These are phyloP conservation scores for Biscogniauxia marginata DNA, from an alignment of 2,329 filamentous ascomycete genomes.

Conservation along the genomic window DNA sequence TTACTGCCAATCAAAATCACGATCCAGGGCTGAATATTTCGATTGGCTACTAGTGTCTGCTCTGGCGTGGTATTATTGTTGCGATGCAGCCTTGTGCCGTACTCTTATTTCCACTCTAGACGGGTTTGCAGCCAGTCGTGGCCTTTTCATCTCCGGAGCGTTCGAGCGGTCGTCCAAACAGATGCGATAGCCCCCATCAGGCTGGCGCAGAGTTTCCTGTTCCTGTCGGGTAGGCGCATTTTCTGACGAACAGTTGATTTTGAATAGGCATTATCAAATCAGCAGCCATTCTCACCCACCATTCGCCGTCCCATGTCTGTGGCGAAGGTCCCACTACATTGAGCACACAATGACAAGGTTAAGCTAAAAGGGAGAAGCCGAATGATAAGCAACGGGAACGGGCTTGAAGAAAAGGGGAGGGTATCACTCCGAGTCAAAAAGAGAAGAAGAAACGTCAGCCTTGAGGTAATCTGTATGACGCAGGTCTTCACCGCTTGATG, in stretches of 20 bases:
- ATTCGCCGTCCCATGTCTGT: slow-evolving; percentile 14
- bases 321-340: slow-evolving; percentile 10
- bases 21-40: slow-evolving; percentile 16
- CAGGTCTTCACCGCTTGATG: slow-evolving; percentile 3
- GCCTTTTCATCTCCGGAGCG: slow-evolving; percentile 4
- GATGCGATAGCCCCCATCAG: slow-evolving; percentile 17
- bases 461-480: slow-evolving; percentile 1
- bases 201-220: slow-evolving; percentile 19
- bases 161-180: slow-evolving; percentile 12
- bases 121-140: slow-evolving; percentile 19
- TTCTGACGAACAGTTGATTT: slow-evolving; percentile 13
- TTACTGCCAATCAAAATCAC: slow-evolving; percentile 28
- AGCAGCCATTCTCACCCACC: slow-evolving; percentile 15
- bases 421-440: background rate
- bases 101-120: slow-evolving; percentile 16
- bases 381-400: slow-evolving; percentile 5
- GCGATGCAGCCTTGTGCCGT: slow-evolving; percentile 11
- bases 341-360: slow-evolving; percentile 3
- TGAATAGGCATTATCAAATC: slow-evolving; percentile 18
- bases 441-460: background rate
- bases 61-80: slow-evolving; percentile 5
- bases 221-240: slow-evolving; percentile 23
- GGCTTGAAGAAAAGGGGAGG: background rate
- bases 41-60: slow-evolving; percentile 23
- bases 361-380: slow-evolving; percentile 7